phyloP scores from a whole-genome alignment of 768 basidiomycete species.

The Candolleomyces aberdarensis region DNA sequence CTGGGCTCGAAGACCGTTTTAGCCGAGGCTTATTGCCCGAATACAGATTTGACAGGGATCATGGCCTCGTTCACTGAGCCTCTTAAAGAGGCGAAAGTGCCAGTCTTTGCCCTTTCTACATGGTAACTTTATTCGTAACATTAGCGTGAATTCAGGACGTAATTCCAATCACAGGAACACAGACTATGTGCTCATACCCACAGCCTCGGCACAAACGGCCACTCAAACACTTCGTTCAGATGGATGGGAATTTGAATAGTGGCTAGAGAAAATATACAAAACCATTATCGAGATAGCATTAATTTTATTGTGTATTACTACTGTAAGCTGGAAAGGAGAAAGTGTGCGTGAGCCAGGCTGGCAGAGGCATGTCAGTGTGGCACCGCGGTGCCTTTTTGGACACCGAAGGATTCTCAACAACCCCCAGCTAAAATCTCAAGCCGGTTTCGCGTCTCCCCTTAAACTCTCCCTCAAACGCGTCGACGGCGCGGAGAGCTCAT shows the following conservation, averaged over 20 bases:
- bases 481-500: neutral
- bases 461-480: neutral
- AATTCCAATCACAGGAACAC: slow-evolving; percentile 48
- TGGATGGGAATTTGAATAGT: slow-evolving; percentile 48
- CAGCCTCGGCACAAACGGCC: slow-evolving; percentile 38
- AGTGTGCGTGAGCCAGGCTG: neutral
- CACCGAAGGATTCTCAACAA: neutral
- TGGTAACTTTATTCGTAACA: slow-evolving; percentile 36
- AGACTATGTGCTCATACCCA: slow-evolving; percentile 59
- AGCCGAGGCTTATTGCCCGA: neutral
- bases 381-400: neutral
- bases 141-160: neutral
- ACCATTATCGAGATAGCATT: neutral
- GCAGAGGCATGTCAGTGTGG: neutral
- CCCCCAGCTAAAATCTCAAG: neutral
- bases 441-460: neutral
- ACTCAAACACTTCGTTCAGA: slow-evolving; percentile 41
- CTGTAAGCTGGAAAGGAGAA: neutral
- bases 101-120: slow-evolving; percentile 61
- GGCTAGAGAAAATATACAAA: slow-evolving; percentile 12
- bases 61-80: slow-evolving; percentile 52
- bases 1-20: neutral
- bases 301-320: neutral
- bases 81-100: slow-evolving; percentile 47
- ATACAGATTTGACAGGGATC: neutral